Evolutionary conservation across 1,284 basidiomycete genomes (phyloP), one percentile per base, ranked within the genome.

Genomic region (Ustilago trichophora): DNA sequence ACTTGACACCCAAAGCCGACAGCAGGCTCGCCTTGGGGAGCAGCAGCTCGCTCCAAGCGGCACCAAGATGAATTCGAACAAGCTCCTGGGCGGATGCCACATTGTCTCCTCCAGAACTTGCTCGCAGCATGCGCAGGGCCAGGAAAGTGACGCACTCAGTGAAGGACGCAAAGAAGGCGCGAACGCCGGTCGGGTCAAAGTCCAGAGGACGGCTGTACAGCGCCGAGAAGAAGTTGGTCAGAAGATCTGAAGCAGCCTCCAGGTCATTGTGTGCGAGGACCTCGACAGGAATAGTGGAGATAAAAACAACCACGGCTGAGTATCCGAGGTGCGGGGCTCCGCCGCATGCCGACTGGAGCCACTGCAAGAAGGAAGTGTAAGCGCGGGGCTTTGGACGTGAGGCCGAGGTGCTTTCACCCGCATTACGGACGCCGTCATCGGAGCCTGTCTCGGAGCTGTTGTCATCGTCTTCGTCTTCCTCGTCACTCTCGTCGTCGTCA

Each of bases 241-340:
- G 89, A 27, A 94, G 82, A n/a, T 85, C 84, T 0, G 67, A 60
- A 18, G 65, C 40, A 22, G 82, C 71, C 1, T 73, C 72, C 78
- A 54, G 73, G 0, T 87, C 41, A 2, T 82, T 67, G 8, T 77
- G 66, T 0, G 82, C 77, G 21, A 84, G 72, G 12, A 83, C 48
- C 40, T 76, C 83, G 4, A 84, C 76, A 6, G 91, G 90, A 22
- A 95, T 87, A 0, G 90, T 92, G 0, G 90, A 90, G 4, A 95
- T 77, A 19, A 93, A 85, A 32, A 94, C 83, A 9, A 93, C 82
- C 25, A 93, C 84, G 0, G 88, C 85, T 0, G 91, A 90, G 76
- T 93, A 94, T 3, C 89, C 89, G 65, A 89, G 85, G 4, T 85
- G 67, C 0, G 91, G 88, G n/a, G 88, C 88, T 0, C 89, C 89